A percentile compares a stretch with the other conserved stretches of the same genome.
Conservation (phyloP, 306 rosid genomes). For the Quercus dentata region DNA sequence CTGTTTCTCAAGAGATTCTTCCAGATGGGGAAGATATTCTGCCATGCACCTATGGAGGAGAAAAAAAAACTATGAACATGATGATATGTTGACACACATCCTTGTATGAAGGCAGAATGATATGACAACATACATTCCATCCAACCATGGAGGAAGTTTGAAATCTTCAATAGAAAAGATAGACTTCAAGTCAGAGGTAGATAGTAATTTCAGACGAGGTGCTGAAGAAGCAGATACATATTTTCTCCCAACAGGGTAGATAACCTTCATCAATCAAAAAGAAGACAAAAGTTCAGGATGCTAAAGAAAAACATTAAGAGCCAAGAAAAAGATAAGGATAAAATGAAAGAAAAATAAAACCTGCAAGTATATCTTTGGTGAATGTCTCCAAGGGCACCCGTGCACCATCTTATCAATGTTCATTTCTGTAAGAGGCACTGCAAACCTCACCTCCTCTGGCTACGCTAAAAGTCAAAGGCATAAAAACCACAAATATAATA, state of each 20-base stretch:
- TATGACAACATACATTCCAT: constrained; percentile 70
- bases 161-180: constrained; percentile 78
- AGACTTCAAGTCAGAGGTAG: constrained; percentile 73
- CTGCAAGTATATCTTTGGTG: constrained; percentile 87
- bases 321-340: background rate
- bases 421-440: constrained; percentile 84
- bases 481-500: constrained; percentile 43
- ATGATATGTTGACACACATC: constrained; percentile 6
- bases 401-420: constrained; percentile 85
- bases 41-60: constrained; percentile 80
- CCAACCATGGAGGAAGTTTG: constrained; percentile 86
- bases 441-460: constrained; percentile 90
- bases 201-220: constrained; percentile 76
- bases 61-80: constrained; percentile 23
- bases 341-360: constrained; percentile 36
- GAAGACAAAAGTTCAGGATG: constrained; percentile 18
- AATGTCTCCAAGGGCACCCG: constrained; percentile 77
- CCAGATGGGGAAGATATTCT: constrained; percentile 85
- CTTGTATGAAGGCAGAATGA: constrained; percentile 2
- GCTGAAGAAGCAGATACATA: constrained; percentile 66
- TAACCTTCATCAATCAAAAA: constrained; percentile 40
- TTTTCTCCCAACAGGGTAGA: constrained; percentile 85
- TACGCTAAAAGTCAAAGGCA: constrained; percentile 78
- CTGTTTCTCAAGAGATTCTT: constrained; percentile 90
- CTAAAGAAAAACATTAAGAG: constrained; percentile 9